Percentiles rank a stretch among this genome's conserved stretches.
Evolutionary conservation across 78 protist genomes (phyloP).

Genomic region (Mastigamoeba balamuthi): DNA sequence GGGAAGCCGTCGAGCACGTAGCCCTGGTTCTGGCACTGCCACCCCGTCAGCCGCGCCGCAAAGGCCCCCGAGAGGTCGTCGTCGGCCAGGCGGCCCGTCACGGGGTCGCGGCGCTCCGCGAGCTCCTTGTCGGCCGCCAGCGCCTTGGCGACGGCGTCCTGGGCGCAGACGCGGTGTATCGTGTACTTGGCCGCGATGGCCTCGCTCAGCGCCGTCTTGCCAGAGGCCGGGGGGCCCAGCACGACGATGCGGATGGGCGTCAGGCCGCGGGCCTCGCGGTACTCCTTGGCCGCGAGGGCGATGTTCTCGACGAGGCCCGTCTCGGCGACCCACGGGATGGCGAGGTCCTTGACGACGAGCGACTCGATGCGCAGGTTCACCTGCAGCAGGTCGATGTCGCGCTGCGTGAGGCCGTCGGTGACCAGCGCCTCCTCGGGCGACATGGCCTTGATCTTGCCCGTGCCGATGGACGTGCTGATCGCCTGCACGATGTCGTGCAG

Average conservation of each 20-base stretch:
- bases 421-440: background rate
- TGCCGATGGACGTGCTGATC: constrained; percentile 4
- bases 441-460: background rate
- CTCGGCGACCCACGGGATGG: constrained; percentile 11
- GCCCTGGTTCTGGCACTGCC: constrained; percentile 52
- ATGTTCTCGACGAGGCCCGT: constrained; percentile 15
- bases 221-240: constrained; percentile 38
- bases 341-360: background rate
- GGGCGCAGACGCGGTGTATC: background rate
- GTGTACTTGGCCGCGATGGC: background rate
- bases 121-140: background rate
- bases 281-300: background rate
- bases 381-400: background rate
- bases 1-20: constrained; percentile 59
- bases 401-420: background rate
- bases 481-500: constrained; percentile 4
- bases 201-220: constrained; percentile 4
- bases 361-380: background rate
- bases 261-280: background rate
- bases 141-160: background rate
- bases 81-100: background rate
- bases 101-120: background rate
- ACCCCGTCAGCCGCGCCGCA: background rate
- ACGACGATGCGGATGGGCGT: constrained; percentile 11
- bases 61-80: background rate